phyloP scores from a whole-genome alignment of 1,139 yeast genomes.

The Scheffersomyces illinoinensis region DNA sequence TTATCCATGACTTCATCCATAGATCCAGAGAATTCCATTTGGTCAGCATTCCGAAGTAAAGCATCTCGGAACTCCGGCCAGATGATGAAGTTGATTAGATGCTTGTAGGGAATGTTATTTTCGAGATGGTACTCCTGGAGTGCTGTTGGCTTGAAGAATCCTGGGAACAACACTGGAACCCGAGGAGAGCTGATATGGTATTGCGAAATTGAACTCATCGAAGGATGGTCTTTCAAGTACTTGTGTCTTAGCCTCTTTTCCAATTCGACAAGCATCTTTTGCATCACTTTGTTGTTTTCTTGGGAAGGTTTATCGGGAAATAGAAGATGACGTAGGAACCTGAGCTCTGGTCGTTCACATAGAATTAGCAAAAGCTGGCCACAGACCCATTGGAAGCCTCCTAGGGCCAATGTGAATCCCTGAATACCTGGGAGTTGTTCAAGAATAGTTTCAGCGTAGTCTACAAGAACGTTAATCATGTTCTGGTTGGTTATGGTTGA shows the following conservation, averaged over 20 bases:
- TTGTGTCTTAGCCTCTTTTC: background rate
- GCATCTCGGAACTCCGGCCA: constrained; percentile 1
- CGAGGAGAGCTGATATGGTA: background rate
- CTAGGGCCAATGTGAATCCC: background rate
- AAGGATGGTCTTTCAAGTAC: background rate
- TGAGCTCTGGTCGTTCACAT: background rate
- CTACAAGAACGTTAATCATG: background rate
- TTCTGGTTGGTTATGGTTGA: background rate
- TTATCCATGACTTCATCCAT: background rate
- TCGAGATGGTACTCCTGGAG: background rate
- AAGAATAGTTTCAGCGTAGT: background rate
- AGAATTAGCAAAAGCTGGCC: background rate
- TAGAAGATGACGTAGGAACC: background rate
- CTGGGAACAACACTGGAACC: background rate
- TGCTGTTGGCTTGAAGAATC: background rate
- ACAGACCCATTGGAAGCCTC: background rate
- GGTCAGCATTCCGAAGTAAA: background rate
- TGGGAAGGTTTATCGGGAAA: background rate
- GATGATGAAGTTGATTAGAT: background rate
- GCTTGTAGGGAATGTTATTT: background rate
- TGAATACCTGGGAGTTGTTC: background rate
- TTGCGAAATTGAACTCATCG: background rate
- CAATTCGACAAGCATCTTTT: background rate
- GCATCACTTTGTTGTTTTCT: background rate
- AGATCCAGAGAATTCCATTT: background rate